Base-by-base conservation (phyloP, 2,329 filamentous ascomycete genomes). In the Xylaria sp. region DNA sequence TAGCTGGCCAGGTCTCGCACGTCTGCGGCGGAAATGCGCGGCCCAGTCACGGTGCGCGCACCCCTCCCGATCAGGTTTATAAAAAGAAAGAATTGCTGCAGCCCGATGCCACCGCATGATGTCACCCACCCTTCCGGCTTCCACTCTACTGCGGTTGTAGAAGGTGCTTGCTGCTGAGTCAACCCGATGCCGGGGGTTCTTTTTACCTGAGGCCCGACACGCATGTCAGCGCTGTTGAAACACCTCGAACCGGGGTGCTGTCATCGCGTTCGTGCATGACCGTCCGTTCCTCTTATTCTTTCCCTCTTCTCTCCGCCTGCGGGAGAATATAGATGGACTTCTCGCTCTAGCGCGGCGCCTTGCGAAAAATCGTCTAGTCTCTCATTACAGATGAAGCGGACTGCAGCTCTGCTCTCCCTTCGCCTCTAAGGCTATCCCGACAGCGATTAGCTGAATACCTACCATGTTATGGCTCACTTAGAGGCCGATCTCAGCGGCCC, bases 161-260 rank as follows among this genome's bases (percentile, higher is more conserved):
- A n/a, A n/a, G n/a, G n/a, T n/a, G n/a, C n/a, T n/a, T 60, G 56
- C 47, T 42, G 57, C 57, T 60, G 57, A 60, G 39, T 55, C 48
- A 34, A 57, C 20, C 11, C 39, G 39, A 44, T 54, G 22, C 54
- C 26, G 26, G n/a, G 38, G 24, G 7, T 46, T 42, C 29, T 24
- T 47, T 54, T 34, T 48, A 50, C 54, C 37, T 48, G 43, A 52
- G 19, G 38, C 47, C n/a, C 39, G 13, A 17, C n/a, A 57, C 55
- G 57, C 54, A 57, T 50, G 57, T 54, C 42, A 52, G 52, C 47
- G 48, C n/a, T 19, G 45, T 46, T 48, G 52, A 58, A 52, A 55
- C 54, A 58, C 48, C 40, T 49, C 48, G n/a, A 40, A 24, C 48
- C 38, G 44, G 43, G 24, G 42, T 50, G 48, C 42, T 39, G 50